Percentiles rank a stretch among this genome's conserved stretches.
Conservation (phyloP, 2,329 filamentous ascomycete species). For the Lecanoromycetidae sp. region DNA sequence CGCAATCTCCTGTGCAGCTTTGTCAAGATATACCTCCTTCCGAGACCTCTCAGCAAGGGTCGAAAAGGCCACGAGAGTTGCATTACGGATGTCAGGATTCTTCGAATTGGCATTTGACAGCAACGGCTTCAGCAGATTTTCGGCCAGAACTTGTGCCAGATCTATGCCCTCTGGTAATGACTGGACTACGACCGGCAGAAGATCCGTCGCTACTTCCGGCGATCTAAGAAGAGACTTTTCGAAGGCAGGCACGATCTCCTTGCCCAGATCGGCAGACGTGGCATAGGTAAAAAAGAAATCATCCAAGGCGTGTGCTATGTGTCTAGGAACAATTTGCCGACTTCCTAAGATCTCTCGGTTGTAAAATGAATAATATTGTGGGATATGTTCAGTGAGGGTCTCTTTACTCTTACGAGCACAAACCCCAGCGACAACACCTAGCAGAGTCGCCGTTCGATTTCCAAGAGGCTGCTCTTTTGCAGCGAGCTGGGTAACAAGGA, state of each 20-base stretch:
- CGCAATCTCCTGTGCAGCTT: constrained; percentile 66
- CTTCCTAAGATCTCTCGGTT: constrained; percentile 74
- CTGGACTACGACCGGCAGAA: constrained; percentile 60
- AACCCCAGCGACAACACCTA: constrained; percentile 81
- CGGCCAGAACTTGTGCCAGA: constrained; percentile 59
- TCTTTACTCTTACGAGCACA: constrained; percentile 62
- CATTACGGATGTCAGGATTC: constrained; percentile 63
- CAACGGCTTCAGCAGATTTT: constrained; percentile 70
- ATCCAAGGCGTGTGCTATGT: constrained; percentile 58
- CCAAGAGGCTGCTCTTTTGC: constrained; percentile 52
- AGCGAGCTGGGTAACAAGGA: constrained; percentile 55
- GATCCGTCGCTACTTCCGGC: constrained; percentile 76
- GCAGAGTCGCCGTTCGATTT: constrained; percentile 60
- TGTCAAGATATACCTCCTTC: constrained; percentile 44
- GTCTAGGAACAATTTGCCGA: constrained; percentile 53
- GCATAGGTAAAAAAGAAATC: constrained; percentile 77
- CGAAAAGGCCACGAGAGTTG: constrained; percentile 62
- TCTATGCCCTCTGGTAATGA: constrained; percentile 62
- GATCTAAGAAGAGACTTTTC: constrained; percentile 83
- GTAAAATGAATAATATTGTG: constrained; percentile 70
- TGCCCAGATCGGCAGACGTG: constrained; percentile 59
- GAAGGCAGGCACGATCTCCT: constrained; percentile 63
- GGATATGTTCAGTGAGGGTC: too few species aligned
- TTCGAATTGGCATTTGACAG: constrained; percentile 87
- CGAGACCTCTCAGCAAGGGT: constrained; percentile 55